Conservation (phyloP, 2,329 filamentous ascomycete species). For the Neofusicoccum parvum region DNA sequence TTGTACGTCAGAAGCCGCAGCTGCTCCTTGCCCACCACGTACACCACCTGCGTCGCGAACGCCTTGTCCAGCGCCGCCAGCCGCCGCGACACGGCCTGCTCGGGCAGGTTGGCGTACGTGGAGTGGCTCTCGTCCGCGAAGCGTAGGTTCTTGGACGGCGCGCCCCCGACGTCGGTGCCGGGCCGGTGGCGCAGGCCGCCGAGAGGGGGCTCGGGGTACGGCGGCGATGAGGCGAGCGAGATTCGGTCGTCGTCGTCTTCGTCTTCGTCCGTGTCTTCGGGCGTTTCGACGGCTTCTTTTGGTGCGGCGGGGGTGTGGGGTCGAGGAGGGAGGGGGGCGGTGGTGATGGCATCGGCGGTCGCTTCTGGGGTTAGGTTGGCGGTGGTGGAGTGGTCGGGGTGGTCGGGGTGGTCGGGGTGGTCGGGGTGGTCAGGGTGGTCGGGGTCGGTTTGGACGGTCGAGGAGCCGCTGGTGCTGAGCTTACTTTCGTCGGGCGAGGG, state of each 20-base stretch:
- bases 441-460: neutral
- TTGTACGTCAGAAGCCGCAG: conserved; percentile 43
- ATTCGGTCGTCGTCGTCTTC: conserved; percentile 4
- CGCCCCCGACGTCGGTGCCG: neutral
- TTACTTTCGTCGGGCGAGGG: neutral
- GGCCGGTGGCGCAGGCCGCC: neutral
- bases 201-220: neutral
- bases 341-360: neutral
- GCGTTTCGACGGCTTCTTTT: neutral
- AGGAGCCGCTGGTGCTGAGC: conserved; percentile 7
- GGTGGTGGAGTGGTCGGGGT: neutral
- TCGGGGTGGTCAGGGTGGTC: neutral
- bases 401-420: conserved; percentile 42
- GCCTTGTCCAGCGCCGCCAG: conserved; percentile 45
- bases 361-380: conserved; percentile 5
- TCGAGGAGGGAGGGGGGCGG: neutral
- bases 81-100: conserved; percentile 25
- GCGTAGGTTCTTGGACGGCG: neutral
- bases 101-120: conserved; percentile 16
- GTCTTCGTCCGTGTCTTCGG: neutral
- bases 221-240: neutral
- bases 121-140: conserved; percentile 10
- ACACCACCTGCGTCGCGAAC: conserved; percentile 52
- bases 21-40: conserved; percentile 63
- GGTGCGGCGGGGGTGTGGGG: neutral